Percentiles rank a stretch among this genome's conserved stretches.
Evolutionary conservation across 1,284 basidiomycete genomes (phyloP).

Genomic region (Apiotrichum domesticum): DNA sequence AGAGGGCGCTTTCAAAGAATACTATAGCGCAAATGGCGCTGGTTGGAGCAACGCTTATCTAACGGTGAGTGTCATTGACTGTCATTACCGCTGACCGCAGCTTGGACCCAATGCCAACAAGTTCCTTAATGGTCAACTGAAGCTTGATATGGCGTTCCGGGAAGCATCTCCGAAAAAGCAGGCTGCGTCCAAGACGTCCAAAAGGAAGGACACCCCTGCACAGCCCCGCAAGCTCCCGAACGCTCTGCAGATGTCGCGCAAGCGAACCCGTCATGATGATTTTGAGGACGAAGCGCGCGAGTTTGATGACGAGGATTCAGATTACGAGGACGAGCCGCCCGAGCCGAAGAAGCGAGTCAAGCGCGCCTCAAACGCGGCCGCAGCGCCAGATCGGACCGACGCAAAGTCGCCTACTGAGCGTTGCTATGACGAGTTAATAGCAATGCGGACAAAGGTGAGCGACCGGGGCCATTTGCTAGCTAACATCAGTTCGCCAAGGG

Average conservation of each 20-base stretch:
- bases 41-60: constrained; percentile 46
- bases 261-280: neutral
- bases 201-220: neutral
- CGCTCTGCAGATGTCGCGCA: constrained; percentile 30
- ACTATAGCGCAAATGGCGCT: constrained; percentile 27
- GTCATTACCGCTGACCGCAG: neutral
- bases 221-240: constrained; percentile 52
- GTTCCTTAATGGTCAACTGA: neutral
- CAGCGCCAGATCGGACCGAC: too few species aligned
- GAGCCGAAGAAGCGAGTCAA: neutral
- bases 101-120: neutral
- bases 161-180: neutral
- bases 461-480: too few species aligned
- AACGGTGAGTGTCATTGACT: constrained; percentile 25
- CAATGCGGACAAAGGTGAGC: constrained; percentile 8
- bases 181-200: neutral
- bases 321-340: constrained; percentile 48
- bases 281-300: neutral
- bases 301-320: constrained; percentile 43
- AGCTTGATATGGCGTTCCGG: neutral
- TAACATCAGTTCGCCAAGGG: constrained; percentile 10
- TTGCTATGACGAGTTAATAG: constrained; percentile 4
- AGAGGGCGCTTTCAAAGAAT: constrained; percentile 37
- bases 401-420: neutral
- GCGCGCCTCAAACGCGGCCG: neutral